Conservation (phyloP, 495 filamentous ascomycete genomes). For the Aspergillus bridgeri region DNA sequence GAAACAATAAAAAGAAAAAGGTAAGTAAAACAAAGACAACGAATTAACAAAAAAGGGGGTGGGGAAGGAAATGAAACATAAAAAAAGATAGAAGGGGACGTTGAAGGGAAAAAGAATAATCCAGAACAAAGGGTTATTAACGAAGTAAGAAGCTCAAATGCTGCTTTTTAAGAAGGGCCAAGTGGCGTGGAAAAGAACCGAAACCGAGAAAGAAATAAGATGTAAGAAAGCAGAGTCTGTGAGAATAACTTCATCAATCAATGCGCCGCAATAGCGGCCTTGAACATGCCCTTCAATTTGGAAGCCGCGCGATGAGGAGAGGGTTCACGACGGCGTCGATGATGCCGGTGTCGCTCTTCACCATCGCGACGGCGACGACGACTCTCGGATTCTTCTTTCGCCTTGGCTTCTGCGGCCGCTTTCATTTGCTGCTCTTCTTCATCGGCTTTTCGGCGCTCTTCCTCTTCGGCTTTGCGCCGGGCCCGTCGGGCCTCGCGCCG, state of each 20-base stretch:
- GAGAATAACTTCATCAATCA: conserved; percentile 10
- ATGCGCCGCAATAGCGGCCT: conserved; percentile 33
- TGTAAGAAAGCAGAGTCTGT: background rate
- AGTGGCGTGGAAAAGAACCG: too few relatives aligned
- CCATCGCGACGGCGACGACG: conserved; percentile 22
- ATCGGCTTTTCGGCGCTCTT: conserved; percentile 10
- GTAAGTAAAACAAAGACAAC: background rate
- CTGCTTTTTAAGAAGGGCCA: background rate
- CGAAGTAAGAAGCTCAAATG: background rate
- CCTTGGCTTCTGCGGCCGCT: background rate
- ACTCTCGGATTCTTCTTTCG: conserved; percentile 15
- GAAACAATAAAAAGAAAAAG: background rate
- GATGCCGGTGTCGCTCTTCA: conserved; percentile 30
- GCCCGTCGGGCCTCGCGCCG: conserved; percentile 6
- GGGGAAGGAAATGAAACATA: background rate
- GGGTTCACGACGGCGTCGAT: conserved; percentile 31
- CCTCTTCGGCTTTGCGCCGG: conserved; percentile 5
- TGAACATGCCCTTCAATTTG: conserved; percentile 37
- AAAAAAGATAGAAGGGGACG: background rate
- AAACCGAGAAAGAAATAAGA: background rate
- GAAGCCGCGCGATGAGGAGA: conserved; percentile 31
- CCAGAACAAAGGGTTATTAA: too few relatives aligned
- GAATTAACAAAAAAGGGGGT: background rate
- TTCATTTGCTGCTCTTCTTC: conserved; percentile 1
- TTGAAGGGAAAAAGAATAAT: conserved; percentile 6